These are phyloP conservation scores for Citrus cavaleriei DNA, from an alignment of 345 rosid species.

Conservation along the genomic window DNA sequence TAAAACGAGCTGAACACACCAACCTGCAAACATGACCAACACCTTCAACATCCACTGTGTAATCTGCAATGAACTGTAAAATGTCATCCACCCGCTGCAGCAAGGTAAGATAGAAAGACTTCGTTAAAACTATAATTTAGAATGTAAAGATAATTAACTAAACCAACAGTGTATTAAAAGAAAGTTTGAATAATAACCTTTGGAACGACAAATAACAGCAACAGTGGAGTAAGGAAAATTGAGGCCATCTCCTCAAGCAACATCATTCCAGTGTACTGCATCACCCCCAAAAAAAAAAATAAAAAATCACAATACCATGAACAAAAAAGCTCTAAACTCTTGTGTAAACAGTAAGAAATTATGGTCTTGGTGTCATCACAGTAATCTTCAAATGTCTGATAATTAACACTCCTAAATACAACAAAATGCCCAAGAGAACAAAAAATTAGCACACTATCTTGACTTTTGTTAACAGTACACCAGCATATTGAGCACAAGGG, in stretches of 20 bases:
- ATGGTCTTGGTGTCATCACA: neutral
- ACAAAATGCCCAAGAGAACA: slow-evolving; percentile 1
- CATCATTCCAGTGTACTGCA: slow-evolving; percentile 98
- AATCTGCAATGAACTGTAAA: slow-evolving; percentile 79
- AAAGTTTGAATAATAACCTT: slow-evolving; percentile 40
- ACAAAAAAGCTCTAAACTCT: slow-evolving; percentile 7
- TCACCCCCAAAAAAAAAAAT: slow-evolving; percentile 1
- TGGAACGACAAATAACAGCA: slow-evolving; percentile 86
- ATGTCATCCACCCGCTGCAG: slow-evolving; percentile 96
- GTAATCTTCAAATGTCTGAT: neutral
- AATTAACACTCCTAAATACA: neutral
- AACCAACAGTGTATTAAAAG: neutral
- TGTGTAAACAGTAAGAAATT: neutral
- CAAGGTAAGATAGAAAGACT: slow-evolving; percentile 23
- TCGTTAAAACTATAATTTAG: slow-evolving; percentile 9
- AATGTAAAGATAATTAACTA: neutral
- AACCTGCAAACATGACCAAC: slow-evolving; percentile 99
- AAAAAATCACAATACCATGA: neutral
- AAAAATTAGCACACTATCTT: neutral
- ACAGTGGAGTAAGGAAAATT: slow-evolving; percentile 87
- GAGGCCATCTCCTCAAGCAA: slow-evolving; percentile 97
- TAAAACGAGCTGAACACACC: slow-evolving; percentile 7
- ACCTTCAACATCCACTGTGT: slow-evolving; percentile 84
- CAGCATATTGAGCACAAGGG: neutral
- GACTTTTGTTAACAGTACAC: neutral